Percentiles rank a stretch among this genome's conserved stretches.
These are phyloP conservation scores for Thalassiosira livingstoniorum DNA, from an alignment of 352 stramenopile species.

Conservation along the genomic window DNA sequence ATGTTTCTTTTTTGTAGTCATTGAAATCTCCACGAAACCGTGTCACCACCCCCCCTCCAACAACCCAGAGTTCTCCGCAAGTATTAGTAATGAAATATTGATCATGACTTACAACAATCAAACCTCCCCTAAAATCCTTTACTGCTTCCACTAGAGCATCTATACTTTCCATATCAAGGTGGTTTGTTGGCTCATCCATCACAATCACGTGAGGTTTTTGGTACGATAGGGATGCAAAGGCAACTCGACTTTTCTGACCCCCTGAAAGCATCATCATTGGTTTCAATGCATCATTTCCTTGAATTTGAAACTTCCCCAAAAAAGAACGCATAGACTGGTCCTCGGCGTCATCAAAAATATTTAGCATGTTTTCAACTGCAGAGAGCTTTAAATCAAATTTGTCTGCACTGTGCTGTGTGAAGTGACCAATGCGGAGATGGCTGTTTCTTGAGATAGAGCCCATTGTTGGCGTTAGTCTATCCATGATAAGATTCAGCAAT, in stretches of 20 bases:
- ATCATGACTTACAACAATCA: slow-evolving; percentile 97
- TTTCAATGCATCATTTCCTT: slow-evolving; percentile 94
- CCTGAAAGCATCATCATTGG: slow-evolving; percentile 95
- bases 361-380: slow-evolving; percentile 88
- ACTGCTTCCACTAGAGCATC: slow-evolving; percentile 88
- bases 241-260: slow-evolving; percentile 92
- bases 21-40: slow-evolving; percentile 80
- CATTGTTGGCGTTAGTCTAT: slow-evolving; percentile 89
- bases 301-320: slow-evolving; percentile 96
- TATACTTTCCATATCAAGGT: slow-evolving; percentile 89
- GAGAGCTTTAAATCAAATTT: slow-evolving; percentile 92
- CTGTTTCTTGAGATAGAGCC: slow-evolving; percentile 92
- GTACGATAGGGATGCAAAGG: slow-evolving; percentile 95
- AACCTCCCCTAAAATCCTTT: slow-evolving; percentile 92
- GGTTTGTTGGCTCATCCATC: slow-evolving; percentile 83
- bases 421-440: slow-evolving; percentile 93
- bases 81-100: slow-evolving; percentile 97
- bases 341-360: slow-evolving; percentile 86
- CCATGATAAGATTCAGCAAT: slow-evolving; percentile 96
- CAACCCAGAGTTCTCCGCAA: slow-evolving; percentile 93
- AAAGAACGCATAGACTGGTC: slow-evolving; percentile 93
- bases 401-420: slow-evolving; percentile 96
- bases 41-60: slow-evolving; percentile 71
- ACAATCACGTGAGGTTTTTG: slow-evolving; percentile 94
- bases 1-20: slow-evolving; percentile 84